Percentiles rank a stretch among this genome's conserved stretches.
Conservation (phyloP, 2,329 filamentous ascomycete species). For the Lasiodiplodia sp. region DNA sequence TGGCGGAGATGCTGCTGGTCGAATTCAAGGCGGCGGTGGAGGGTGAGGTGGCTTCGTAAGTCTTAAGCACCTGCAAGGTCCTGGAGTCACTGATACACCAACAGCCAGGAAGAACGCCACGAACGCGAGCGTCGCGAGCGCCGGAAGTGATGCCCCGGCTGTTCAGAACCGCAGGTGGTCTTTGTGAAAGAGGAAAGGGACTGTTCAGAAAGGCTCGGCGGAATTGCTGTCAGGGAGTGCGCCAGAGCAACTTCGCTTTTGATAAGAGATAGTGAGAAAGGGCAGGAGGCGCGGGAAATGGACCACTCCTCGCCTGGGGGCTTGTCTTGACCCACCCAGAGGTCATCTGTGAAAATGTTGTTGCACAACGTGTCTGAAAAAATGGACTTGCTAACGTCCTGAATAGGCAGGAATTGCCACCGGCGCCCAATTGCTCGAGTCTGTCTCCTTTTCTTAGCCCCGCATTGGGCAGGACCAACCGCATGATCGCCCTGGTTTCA, state of each 20-base stretch:
- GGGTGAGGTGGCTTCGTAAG: conserved; percentile 16
- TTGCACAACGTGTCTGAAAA: conserved; percentile 1
- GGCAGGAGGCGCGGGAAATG: not conserved
- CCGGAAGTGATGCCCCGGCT: not conserved
- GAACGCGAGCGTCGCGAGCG: not conserved
- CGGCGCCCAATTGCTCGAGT: not conserved
- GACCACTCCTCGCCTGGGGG: not conserved
- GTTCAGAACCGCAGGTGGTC: not conserved
- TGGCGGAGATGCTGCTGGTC: conserved; percentile 11
- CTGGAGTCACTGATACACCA: not conserved
- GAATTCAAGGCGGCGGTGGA: conserved; percentile 25
- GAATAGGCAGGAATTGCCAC: conserved; percentile 7
- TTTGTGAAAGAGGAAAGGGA: not conserved
- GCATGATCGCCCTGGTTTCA: not conserved
- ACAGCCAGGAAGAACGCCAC: not conserved
- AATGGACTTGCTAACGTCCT: not conserved
- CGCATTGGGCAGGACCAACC: not conserved
- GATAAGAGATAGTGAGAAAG: not conserved
- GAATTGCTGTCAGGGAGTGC: not conserved
- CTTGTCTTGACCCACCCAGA: not conserved
- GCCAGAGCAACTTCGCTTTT: not conserved
- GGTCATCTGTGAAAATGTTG: not conserved
- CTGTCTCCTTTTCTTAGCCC: not conserved
- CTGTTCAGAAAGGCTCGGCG: not conserved
- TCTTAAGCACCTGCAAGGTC: not conserved